Evolutionary conservation across 139 green algal genomes (phyloP), one percentile per base, ranked within the genome.

Genomic region (Chlorella sorokiniana): DNA sequence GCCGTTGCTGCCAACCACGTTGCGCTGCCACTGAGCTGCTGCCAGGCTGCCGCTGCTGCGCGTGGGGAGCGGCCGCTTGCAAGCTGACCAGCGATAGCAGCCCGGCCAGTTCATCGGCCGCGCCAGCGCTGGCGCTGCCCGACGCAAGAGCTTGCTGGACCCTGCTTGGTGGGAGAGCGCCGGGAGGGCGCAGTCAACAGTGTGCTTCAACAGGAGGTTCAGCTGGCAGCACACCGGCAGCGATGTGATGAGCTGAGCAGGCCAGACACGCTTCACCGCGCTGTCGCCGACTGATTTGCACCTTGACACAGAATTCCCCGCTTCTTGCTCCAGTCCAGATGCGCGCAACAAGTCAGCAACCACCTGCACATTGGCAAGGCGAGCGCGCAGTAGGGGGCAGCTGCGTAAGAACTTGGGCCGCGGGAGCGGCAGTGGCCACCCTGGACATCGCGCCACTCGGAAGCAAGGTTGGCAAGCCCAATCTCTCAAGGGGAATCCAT

Each of bases 111-210:
- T 85, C 65, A n/a, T 78, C 54, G 10, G 73, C 64, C 35, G 68
- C 67, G n/a, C 31, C 38, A 1, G 65, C 67, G 23, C 37, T 75
- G 29, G 69, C 37, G 56, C 37, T 78, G 51, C 71, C 81, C 9
- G 62, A 63, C 18, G 69, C 65, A 25, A 85, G 56, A 31, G 80
- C 80, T 23, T 85, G 63, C 27, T 69, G 68, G 25, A 85, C 69
- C 45, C 80, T 85, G 80, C 80, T 65, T 48, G 16, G 27, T 1
- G 27, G 29, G 1, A 20, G 22, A 27, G 25, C 10, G 9, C 23
- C 14, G 42, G 10, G 71, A 52, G 7, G 23, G 56, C 5, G 52
- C 1, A 7, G 7, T 3, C 2, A 2, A 4, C 7, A 61, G 42
- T 4, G 5, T n/a, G 27, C 27, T n/a, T n/a, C n/a, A n/a, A n/a